These are phyloP conservation scores for Fusarium chuoi DNA, from an alignment of 2,329 filamentous ascomycete species.

Conservation along the genomic window DNA sequence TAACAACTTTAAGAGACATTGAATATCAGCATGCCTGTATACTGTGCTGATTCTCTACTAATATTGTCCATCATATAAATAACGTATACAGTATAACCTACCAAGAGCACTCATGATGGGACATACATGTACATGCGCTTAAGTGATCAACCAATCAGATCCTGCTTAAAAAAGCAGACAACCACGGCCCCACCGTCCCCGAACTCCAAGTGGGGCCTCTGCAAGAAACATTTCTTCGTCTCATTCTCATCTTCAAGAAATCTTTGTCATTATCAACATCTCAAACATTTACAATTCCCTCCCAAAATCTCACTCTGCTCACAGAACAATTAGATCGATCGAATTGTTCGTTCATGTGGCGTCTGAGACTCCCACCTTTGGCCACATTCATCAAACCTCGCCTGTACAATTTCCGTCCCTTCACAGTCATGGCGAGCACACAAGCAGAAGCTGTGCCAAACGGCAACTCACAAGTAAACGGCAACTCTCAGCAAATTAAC, in stretches of 20 bases:
- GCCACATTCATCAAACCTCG: slow-evolving; percentile 25
- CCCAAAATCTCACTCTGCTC: background rate
- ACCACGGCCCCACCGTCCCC: slow-evolving; percentile 13
- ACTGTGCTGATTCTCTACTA: background rate
- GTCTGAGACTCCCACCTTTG: slow-evolving; percentile 25
- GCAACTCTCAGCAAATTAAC: slow-evolving; percentile 26
- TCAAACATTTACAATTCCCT: background rate
- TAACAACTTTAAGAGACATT: too few relatives aligned
- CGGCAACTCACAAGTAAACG: slow-evolving; percentile 25
- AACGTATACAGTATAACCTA: background rate
- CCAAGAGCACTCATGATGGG: background rate
- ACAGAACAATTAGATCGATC: background rate
- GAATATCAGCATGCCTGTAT: background rate
- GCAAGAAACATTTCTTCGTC: slow-evolving; percentile 39
- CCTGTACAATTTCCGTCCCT: slow-evolving; percentile 28
- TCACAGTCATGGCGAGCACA: slow-evolving; percentile 40
- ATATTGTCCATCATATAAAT: background rate
- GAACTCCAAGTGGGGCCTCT: slow-evolving; percentile 29
- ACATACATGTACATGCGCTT: too few relatives aligned
- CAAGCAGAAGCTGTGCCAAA: slow-evolving; percentile 30
- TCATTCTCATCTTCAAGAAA: slow-evolving; percentile 23
- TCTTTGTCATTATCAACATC: slow-evolving; percentile 9
- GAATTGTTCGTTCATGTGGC: slow-evolving; percentile 28
- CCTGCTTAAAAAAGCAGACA: slow-evolving; percentile 28
- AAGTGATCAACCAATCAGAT: slow-evolving; percentile 19